Base-by-base conservation (phyloP, 2,329 filamentous ascomycete genomes). In the Cladophialophora chaetospira region DNA sequence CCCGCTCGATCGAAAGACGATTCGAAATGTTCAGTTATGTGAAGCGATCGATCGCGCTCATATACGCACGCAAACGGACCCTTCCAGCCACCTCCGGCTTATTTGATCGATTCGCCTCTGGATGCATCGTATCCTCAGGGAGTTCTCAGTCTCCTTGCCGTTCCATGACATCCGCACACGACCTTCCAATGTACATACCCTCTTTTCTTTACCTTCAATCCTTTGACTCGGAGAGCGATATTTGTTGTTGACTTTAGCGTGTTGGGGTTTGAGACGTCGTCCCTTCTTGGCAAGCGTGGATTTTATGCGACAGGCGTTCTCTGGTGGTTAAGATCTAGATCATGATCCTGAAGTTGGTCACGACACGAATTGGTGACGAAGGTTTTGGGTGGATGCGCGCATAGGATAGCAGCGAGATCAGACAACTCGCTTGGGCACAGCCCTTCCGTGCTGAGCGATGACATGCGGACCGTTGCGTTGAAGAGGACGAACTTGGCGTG, bases 1-100 rank as follows among this genome's bases (percentile, higher is more conserved):
- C 70, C 74, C 13, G 67, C 70, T 23, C 66, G 63, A 36, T 66
- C 68, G 15, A 72, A 70, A 43, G 64, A 68, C 13, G 69, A 70
- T 42, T 63, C 67, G 15, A 67, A 65, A 57, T 67, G 65, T 44
- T 33, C 55, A 10, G 60, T 67, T 17, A 67, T 67, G 65, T 67
- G 54, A 66, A 17, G 29, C 36, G 29, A 11, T 17, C 31, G 28
- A 33, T 33, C 29, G 8, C 8, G 13, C 29, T 13, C 13, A 13
- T 13, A 33, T 33, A 33, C 29, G 29, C 6, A 8, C 29, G 29
- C 29, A 33, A 33, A 13, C 6, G 8, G 13, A 8, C 2, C 23
- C n/a, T 11, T 1, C 15, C 23, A 25, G 28, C 49, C 23, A 36
- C 29, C 42, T 23, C 28, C 10, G 3, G 15, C 17, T 21, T 11